Evolutionary conservation across 176 grass and related monocot species (phyloP), one percentile per base, ranked within the genome.

Genomic region (Cocos nucifera): DNA sequence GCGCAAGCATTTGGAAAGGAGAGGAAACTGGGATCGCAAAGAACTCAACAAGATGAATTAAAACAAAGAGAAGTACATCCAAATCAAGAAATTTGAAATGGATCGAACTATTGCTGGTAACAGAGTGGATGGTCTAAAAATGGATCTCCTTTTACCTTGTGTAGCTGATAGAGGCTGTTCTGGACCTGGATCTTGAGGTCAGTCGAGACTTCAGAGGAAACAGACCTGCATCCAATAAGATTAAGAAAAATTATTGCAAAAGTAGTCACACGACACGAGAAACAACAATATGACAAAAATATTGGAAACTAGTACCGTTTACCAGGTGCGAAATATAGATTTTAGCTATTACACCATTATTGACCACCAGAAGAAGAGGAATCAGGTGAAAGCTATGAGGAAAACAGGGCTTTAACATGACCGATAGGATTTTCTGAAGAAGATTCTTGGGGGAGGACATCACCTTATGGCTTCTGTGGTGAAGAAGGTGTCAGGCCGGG

Each of bases 101-200:
- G 32, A 35, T 35, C 10, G 32, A 9, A 35, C 8, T 35, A 10
- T 35, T 35, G 6, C 1, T 9, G 32, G 32, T 8, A 10, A 35
- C 7, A 35, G 30, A 35, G 35, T 12, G 35, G 9, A 12, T 44
- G 35, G 35, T 12, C 35, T 12, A 2, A 44, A 12, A 44, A 44
- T 44, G 14, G 35, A 44, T 12, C 9, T 44, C 35, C 9, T 44
- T 17, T 73, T 59, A 98, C 93, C 93, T 83, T 98, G 88, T 98
- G 93, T 5, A 98, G 93, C 71, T 83, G 56, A 56, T 89, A 98
- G 22, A 81, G 7, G 73, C 70, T 76, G 52, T 67, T 56, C 30
- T 85, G 78, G 6, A 98, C 88, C 14, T 88, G 32, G 82, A 98
- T 92, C 69, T 78, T 77, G 21, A 98, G 81, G 72, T 98, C 93